Conservation (phyloP, 2,329 filamentous ascomycete genomes). For the Fusarium protoensiforme region DNA sequence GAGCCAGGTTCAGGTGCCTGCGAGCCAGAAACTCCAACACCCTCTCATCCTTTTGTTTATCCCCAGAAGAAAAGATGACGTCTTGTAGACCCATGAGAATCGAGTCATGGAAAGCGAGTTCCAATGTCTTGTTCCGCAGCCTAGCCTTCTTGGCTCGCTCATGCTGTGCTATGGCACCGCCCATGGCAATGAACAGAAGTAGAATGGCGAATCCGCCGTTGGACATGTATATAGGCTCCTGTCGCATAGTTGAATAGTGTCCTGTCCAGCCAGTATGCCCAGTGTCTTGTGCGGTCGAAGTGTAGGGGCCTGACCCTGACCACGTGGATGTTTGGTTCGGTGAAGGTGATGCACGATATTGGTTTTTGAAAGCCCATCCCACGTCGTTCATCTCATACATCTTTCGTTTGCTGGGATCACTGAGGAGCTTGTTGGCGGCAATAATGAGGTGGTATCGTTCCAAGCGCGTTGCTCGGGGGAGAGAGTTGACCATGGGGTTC, state of each 20-base stretch:
- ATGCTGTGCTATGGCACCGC: not conserved
- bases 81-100: not conserved
- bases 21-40: not conserved
- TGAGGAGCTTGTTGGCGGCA: not conserved
- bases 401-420: not conserved
- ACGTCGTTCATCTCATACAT: not conserved
- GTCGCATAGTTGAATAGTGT: not conserved
- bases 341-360: too few species aligned
- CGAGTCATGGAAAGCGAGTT: not conserved
- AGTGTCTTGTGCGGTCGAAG: not conserved
- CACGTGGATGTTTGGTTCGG: not conserved
- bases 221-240: not conserved
- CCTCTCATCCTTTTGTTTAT: not conserved
- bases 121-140: not conserved
- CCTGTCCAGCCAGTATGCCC: not conserved
- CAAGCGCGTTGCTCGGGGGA: not conserved
- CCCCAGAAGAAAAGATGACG: not conserved
- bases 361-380: not conserved
- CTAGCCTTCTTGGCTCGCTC: not conserved
- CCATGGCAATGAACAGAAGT: not conserved
- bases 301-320: not conserved
- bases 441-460: not conserved
- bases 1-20: not conserved
- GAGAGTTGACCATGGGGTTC: not conserved
- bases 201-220: not conserved